A percentile compares a stretch with the other conserved stretches of the same genome.
phyloP scores from a whole-genome alignment of 73 alveolate species.

The Paramecium pentaurelia region DNA sequence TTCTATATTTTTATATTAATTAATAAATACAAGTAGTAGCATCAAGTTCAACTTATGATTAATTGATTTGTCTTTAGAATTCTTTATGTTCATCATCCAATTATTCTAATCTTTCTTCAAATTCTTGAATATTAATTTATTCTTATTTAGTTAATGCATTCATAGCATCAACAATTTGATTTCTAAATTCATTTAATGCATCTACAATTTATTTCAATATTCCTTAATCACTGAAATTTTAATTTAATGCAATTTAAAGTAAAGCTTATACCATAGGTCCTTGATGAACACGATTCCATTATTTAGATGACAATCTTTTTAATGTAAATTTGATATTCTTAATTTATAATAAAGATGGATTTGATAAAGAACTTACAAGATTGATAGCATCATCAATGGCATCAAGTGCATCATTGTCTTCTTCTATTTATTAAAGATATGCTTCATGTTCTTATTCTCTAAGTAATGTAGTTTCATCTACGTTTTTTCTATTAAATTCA shows the following conservation, averaged over 20 bases:
- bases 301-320: neutral
- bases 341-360: neutral
- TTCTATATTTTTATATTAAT: neutral
- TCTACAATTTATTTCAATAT: conserved; percentile 31
- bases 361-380: neutral
- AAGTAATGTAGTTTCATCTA: neutral
- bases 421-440: neutral
- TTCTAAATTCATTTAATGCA: conserved; percentile 42
- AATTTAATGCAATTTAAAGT: neutral
- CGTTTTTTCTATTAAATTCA: conserved; percentile 2
- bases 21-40: neutral
- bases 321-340: conserved; percentile 7
- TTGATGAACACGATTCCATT: conserved; percentile 27
- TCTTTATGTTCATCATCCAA: conserved; percentile 5
- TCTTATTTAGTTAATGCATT: neutral
- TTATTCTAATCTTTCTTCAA: conserved; percentile 8
- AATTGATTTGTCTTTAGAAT: neutral
- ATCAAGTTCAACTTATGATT: neutral
- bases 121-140: neutral
- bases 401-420: conserved; percentile 16
- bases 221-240: neutral
- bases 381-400: conserved; percentile 31
- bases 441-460: conserved; percentile 36
- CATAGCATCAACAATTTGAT: conserved; percentile 12
- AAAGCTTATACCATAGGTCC: conserved; percentile 30